Percentiles rank a stretch among this genome's conserved stretches.
Conservation (phyloP, 2,329 filamentous ascomycete genomes). For the Diaporthe vexans region DNA sequence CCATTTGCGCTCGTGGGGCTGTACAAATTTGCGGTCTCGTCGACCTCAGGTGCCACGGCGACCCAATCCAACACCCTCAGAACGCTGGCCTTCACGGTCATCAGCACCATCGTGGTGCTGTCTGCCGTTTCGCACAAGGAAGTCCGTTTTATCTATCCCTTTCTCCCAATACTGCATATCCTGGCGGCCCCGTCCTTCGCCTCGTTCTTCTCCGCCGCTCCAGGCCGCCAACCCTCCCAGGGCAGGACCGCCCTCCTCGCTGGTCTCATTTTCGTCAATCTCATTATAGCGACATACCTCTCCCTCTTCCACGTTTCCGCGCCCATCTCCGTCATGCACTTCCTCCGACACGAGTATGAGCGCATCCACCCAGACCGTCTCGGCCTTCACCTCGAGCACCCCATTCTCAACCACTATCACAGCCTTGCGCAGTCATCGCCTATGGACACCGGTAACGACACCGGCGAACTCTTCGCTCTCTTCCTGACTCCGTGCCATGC, state of each 20-base stretch:
- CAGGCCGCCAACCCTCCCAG: constrained; percentile 47
- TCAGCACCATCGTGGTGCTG: constrained; percentile 73
- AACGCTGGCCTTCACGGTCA: constrained; percentile 69
- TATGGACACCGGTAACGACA: constrained; percentile 46
- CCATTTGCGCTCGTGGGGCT: constrained; percentile 81
- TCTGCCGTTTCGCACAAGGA: constrained; percentile 95
- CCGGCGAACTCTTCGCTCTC: constrained; percentile 72
- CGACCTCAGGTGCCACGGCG: constrained; percentile 52
- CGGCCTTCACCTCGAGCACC: constrained; percentile 46
- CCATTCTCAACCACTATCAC: constrained; percentile 37
- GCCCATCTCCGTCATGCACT: constrained; percentile 79
- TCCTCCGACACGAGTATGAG: constrained; percentile 82
- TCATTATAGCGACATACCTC: constrained; percentile 80
- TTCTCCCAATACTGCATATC: constrained; percentile 88
- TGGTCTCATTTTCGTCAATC: constrained; percentile 73
- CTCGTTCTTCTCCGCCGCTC: constrained; percentile 69
- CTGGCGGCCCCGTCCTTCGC: constrained; percentile 78
- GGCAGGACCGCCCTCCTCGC: constrained; percentile 69
- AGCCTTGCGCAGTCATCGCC: constrained; percentile 46
- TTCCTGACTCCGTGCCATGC: constrained; percentile 98
- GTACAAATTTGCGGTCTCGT: constrained; percentile 61
- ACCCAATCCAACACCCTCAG: constrained; percentile 60
- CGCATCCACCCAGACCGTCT: constrained; percentile 62
- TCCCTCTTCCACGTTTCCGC: constrained; percentile 85
- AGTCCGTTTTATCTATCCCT: constrained; percentile 94